Base-by-base conservation (phyloP, 148 eudicot species). In the Camellia granthamiana region DNA sequence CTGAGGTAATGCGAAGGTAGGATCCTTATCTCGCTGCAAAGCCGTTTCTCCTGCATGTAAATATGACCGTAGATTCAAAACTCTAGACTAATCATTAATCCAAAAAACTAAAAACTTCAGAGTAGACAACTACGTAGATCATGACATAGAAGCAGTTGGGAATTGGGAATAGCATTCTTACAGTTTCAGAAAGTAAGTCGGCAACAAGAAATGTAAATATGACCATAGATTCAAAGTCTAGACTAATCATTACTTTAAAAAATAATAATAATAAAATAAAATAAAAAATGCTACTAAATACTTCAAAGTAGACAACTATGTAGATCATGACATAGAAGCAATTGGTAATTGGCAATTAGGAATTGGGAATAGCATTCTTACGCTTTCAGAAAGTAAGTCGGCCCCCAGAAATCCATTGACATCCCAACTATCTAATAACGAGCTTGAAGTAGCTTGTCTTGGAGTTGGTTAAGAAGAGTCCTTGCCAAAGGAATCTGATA, bases 1-100 rank as follows among this genome's bases (percentile, higher is more conserved):
- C 79, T 86, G 66, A 93, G 94, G 84, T 97, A 97, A 85, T 94
- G 97, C n/a, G 97, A 81, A 16, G 99, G 99, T 41, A 97, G 86
- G 79, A 97, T 86, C 82, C 83, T 90, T 46, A 94, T 88, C 88
- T 94, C 99, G 55, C 81, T 74, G 80, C 99, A 94, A 56, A 97
- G 94, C 85, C 74, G 85, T 68, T 86, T 94, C 81, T 97, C 99
- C 99, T 97, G 89, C 84, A 85, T 43, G 15, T 23, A n/a, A 49
- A 63, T 23, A 52, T 55, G 7, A 47, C 19, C 11, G 67, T 12
- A 75, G 69, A 44, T 18, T 49, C 70, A 18, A 67, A 30, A 67
- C 38, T n/a, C 67, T 62, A 30, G 21, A 75, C 18, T 58, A 58
- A 7, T 6, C 61, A 58, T 14, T 14, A 10, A 58, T 58, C 3